phyloP scores from a whole-genome alignment of 2,329 filamentous ascomycete species.

The Penicillium olsonii region DNA sequence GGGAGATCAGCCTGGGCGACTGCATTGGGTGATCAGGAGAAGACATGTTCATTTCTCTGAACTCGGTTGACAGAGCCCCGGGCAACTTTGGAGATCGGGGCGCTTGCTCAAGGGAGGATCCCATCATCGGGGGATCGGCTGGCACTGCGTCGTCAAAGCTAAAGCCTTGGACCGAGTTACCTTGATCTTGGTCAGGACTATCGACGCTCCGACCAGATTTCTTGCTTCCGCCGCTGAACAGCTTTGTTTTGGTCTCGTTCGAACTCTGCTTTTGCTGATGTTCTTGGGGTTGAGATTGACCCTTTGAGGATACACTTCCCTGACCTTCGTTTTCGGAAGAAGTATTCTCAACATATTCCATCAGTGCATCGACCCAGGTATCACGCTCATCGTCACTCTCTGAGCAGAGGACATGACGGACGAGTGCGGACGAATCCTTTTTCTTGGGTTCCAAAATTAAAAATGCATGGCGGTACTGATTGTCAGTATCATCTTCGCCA shows the following conservation, averaged over 20 bases:
- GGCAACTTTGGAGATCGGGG: conserved; percentile 38
- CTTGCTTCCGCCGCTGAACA: conserved; percentile 26
- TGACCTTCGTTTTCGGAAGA: conserved; percentile 35
- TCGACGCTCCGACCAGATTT: conserved; percentile 38
- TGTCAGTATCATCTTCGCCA: conserved; percentile 73
- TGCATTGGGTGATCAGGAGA: conserved; percentile 33
- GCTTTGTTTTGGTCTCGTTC: conserved; percentile 26
- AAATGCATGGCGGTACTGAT: conserved; percentile 96
- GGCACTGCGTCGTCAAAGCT: conserved; percentile 60
- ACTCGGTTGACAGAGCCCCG: conserved; percentile 31
- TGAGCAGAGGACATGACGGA: conserved; percentile 92
- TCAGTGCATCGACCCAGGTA: conserved; percentile 84
- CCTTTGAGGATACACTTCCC: conserved; percentile 19
- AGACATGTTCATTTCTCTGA: conserved; percentile 25
- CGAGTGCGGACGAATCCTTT: conserved; percentile 84
- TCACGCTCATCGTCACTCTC: conserved; percentile 93
- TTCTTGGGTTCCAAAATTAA: conserved; percentile 93
- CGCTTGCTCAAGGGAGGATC: conserved; percentile 39
- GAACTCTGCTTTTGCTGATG: conserved; percentile 18
- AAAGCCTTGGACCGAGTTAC: conserved; percentile 47
- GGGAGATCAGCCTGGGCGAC: conserved; percentile 68
- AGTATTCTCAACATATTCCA: conserved; percentile 76
- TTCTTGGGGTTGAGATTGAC: conserved; percentile 18
- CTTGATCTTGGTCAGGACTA: conserved; percentile 39
- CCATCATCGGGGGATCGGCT: conserved; percentile 58